Base-by-base conservation (phyloP, 2,329 filamentous ascomycete genomes). In the Hirsutella rhossiliensis region DNA sequence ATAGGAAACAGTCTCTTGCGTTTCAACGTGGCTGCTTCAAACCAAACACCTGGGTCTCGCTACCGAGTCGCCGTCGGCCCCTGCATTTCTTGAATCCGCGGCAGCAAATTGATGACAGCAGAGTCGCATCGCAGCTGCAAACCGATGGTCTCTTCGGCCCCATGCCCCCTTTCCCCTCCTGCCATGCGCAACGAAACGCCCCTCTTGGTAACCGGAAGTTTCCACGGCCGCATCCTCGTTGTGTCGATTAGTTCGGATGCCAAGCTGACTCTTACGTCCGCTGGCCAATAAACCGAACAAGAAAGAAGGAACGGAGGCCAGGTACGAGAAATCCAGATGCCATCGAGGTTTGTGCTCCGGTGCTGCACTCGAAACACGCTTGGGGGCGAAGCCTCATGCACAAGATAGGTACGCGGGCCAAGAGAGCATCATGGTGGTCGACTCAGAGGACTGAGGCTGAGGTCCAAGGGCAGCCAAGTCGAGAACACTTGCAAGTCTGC, bases 11-110 rank as follows among this genome's bases (percentile, higher is more conserved):
- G 31, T n/a, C 37, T 46, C 45, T 37, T 42, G 38, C 46, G 56
- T 59, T 60, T 60, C 52, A 52, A 59, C 49, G 48, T 50, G 53
- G 49, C 49, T 48, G 52, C 47, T 53, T 55, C 54, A 57, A 60
- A 60, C 53, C 47, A 59, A 61, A 59, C 51, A 50, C 48, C 45
- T 50, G 49, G 50, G 44, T 43, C 47, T 50, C 43, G 44, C 43
- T 31, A 45, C 44, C 20, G 42, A 40, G n/a, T 44, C 43, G 31
- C 30, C 42, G 40, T 28, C 37, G 42, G 34, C 41, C 41, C 42
- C 42, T 43, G 29, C 39, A 44, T 41, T 38, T 34, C 43, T n/a
- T 19, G 31, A 38, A 31, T 17, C 40, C 40, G 27, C 40, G 17
- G 11, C 36, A 11, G 15, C 20, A 12, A 12, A 11, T 34, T 38